Conservation (phyloP, 2,329 filamentous ascomycete species). For the Hirsutella thompsonii region DNA sequence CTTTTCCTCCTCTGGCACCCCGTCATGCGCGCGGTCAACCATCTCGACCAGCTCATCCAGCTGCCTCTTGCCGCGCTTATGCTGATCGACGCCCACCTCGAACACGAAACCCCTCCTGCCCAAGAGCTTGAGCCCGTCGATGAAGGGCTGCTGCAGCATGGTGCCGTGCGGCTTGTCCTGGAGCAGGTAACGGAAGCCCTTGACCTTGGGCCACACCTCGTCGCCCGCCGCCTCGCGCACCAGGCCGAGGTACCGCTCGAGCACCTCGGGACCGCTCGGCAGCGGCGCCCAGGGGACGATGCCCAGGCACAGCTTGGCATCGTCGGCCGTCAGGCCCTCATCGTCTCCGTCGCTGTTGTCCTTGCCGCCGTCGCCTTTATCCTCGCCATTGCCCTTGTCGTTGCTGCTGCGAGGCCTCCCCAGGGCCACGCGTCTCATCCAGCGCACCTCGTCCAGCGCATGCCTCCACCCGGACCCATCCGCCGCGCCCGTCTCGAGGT, state of each 20-base stretch:
- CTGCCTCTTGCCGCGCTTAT: constrained; percentile 62
- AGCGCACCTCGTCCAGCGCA: constrained; percentile 60
- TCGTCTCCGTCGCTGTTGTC: no score
- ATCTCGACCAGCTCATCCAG: constrained; percentile 59
- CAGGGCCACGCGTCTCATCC: constrained; percentile 51
- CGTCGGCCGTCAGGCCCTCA: constrained; percentile 39
- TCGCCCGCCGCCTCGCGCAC: constrained; percentile 50
- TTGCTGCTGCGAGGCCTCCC: constrained; percentile 42
- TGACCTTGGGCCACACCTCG: constrained; percentile 54
- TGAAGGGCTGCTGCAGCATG: constrained; percentile 50
- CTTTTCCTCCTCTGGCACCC: constrained; percentile 43
- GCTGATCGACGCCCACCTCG: constrained; percentile 74
- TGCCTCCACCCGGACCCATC: constrained; percentile 48
- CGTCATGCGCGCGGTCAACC: constrained; percentile 53
- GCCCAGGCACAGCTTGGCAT: constrained; percentile 45
- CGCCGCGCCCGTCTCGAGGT: constrained; percentile 30
- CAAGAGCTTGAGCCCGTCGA: constrained; percentile 52
- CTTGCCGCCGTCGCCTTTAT: no score
- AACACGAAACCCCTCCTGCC: constrained; percentile 55
- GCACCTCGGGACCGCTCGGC: constrained; percentile 42
- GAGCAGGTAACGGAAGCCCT: constrained; percentile 71
- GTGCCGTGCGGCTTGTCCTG: constrained; percentile 61
- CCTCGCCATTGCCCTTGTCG: no score
- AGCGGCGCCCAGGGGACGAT: constrained; percentile 83
- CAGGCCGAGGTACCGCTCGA: constrained; percentile 52